phyloP scores from a whole-genome alignment of 345 rosid species.

The Eucalyptus curtisii region DNA sequence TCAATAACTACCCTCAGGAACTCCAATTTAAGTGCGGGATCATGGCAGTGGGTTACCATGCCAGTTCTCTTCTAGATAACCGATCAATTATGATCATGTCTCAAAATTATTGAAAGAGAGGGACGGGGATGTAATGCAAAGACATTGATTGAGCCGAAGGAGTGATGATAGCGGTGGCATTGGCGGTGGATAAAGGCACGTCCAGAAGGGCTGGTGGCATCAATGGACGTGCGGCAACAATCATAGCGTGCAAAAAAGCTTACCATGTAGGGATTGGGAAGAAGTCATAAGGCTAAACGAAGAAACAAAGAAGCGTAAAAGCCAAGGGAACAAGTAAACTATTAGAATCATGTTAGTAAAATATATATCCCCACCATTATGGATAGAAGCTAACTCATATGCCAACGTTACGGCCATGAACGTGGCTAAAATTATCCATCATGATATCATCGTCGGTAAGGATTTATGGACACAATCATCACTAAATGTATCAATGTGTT shows the following conservation, averaged over 20 bases:
- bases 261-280: neutral
- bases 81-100: neutral
- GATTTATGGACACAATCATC: neutral
- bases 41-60: rapidly evolving
- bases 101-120: neutral
- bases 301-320: neutral
- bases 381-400: neutral
- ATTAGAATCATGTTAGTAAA: neutral
- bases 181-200: neutral
- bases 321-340: neutral
- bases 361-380: neutral
- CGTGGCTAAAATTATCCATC: neutral
- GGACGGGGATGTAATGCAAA: neutral
- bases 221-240: neutral
- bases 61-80: neutral
- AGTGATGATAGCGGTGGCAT: neutral
- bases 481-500: neutral
- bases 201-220: neutral
- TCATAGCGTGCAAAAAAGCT: neutral
- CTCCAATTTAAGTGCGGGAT: neutral
- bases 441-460: neutral
- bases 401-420: neutral
- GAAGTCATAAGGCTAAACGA: neutral
- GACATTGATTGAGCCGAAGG: neutral
- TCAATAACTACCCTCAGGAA: neutral